phyloP scores from a whole-genome alignment of 306 rosid species.

The Inga oerstediana region DNA sequence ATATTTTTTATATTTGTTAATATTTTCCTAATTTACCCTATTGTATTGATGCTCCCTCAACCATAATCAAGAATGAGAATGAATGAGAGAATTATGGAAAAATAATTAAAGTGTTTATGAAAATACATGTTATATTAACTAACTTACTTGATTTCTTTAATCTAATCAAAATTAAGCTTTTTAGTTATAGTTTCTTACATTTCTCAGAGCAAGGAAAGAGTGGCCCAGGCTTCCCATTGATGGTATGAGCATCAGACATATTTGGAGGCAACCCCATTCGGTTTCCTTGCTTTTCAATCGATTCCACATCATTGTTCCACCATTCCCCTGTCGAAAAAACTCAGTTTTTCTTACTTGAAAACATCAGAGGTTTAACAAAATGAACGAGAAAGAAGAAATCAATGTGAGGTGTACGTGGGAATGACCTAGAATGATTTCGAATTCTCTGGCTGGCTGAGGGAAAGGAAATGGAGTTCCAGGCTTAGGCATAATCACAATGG shows the following conservation, averaged over 20 bases:
- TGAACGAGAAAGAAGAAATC: background rate
- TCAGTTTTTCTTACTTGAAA: background rate
- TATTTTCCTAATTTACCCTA: too few species aligned
- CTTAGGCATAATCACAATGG: conserved; percentile 62
- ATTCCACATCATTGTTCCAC: conserved; percentile 85
- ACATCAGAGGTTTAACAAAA: background rate
- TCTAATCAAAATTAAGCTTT: background rate
- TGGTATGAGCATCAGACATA: conserved; percentile 89
- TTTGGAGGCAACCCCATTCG: conserved; percentile 79
- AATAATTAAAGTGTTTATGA: too few species aligned
- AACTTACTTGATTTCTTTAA: too few species aligned
- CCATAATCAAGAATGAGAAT: too few species aligned
- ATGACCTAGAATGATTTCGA: conserved; percentile 48
- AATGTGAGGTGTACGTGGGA: background rate
- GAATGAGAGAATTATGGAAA: too few species aligned
- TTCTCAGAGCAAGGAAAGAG: conserved; percentile 88
- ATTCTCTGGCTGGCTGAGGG: conserved; percentile 51
- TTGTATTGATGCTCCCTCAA: too few species aligned
- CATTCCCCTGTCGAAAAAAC: conserved; percentile 59
- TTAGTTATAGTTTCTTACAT: conserved; percentile 49
- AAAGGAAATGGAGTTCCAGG: conserved; percentile 55
- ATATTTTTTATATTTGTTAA: too few species aligned
- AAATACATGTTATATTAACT: too few species aligned
- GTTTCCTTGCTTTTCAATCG: conserved; percentile 67
- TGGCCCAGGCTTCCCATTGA: conserved; percentile 94